These are phyloP conservation scores for Lactarius trivialis DNA, from an alignment of 768 basidiomycete genomes.

Conservation along the genomic window DNA sequence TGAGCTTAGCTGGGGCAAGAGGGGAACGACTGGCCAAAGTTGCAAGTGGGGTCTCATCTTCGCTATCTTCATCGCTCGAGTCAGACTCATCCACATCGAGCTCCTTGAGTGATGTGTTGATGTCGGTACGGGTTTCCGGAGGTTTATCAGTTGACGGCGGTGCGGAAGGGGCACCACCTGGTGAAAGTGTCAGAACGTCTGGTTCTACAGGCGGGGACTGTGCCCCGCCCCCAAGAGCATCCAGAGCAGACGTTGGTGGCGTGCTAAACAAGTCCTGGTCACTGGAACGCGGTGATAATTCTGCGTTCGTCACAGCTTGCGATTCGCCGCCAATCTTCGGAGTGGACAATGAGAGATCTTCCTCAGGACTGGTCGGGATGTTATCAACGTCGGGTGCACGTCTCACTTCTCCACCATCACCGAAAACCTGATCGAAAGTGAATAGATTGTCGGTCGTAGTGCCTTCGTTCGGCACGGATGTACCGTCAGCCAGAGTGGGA, in stretches of 20 bases:
- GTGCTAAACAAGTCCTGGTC: slow-evolving; percentile 57
- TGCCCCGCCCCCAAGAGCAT: slow-evolving; percentile 1
- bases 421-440: slow-evolving; percentile 36
- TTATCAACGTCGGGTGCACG: slow-evolving; percentile 10
- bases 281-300: slow-evolving; percentile 31
- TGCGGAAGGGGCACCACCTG: slow-evolving; percentile 1
- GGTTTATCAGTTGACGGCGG: slow-evolving; percentile 7
- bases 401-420: slow-evolving; percentile 12
- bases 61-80: slow-evolving; percentile 37
- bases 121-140: slow-evolving; percentile 36
- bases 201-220: slow-evolving; percentile 12
- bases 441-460: slow-evolving; percentile 42
- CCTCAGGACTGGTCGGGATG: neutral
- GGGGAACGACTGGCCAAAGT: slow-evolving; percentile 17
- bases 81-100: slow-evolving; percentile 53
- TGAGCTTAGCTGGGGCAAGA: neutral
- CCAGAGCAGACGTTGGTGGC: slow-evolving; percentile 43
- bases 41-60: slow-evolving; percentile 28
- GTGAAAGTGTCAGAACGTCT: slow-evolving; percentile 7
- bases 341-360: neutral
- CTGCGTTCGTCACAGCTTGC: slow-evolving; percentile 1
- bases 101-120: slow-evolving; percentile 49
- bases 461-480: slow-evolving; percentile 12
- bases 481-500: slow-evolving; percentile 22
- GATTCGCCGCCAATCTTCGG: neutral